phyloP scores from a whole-genome alignment of 306 rosid species.

The Inga laurina region DNA sequence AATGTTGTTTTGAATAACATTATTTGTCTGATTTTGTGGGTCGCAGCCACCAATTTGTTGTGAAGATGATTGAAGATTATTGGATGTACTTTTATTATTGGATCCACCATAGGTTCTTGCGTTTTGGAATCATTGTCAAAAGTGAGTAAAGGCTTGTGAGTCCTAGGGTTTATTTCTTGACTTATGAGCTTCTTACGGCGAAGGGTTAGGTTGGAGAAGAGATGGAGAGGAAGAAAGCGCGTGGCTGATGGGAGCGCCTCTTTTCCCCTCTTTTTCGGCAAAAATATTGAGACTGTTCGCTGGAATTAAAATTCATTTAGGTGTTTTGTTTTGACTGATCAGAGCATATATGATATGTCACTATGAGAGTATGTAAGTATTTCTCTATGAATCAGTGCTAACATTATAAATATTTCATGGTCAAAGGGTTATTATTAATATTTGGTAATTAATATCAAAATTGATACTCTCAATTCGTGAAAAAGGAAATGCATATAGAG shows the following conservation, averaged over 20 bases:
- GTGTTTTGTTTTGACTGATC: too few relatives aligned
- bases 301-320: too few relatives aligned
- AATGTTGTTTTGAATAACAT: not conserved
- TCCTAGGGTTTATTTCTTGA: slow-evolving; percentile 67
- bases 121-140: not conserved
- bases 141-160: slow-evolving; percentile 57
- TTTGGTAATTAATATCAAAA: too few relatives aligned
- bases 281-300: too few relatives aligned
- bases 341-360: too few relatives aligned
- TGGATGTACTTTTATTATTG: not conserved
- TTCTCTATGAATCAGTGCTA: not conserved
- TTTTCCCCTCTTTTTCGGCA: too few relatives aligned
- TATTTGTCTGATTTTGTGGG: not conserved
- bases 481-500: not conserved
- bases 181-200: slow-evolving; percentile 60
- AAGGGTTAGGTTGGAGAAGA: slow-evolving; percentile 35
- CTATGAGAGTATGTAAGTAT: too few relatives aligned
- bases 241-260: too few relatives aligned
- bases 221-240: too few relatives aligned
- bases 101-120: too few relatives aligned
- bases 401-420: not conserved
- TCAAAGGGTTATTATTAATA: not conserved
- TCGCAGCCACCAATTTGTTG: not conserved
- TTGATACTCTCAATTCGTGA: not conserved
- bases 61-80: not conserved